Evolutionary conservation across 148 eudicot species (phyloP).

Genomic region (Rheum nobile): DNA sequence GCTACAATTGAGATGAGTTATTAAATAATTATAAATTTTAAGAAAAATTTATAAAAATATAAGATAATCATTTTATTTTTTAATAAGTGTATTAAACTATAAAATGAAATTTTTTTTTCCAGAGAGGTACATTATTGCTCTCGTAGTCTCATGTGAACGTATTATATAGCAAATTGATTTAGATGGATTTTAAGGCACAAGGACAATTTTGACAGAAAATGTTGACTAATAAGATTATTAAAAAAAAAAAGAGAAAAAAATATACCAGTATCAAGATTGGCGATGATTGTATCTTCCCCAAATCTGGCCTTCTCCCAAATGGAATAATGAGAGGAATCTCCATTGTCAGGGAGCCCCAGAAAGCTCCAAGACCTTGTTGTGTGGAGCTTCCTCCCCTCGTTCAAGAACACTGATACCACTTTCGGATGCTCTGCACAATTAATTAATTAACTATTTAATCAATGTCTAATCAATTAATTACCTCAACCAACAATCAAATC

Average conservation of each 20-base stretch:
- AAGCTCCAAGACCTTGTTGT: constrained; percentile 75
- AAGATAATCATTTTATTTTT: too few relatives aligned
- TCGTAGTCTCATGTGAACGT: too few relatives aligned
- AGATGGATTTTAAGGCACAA: not conserved
- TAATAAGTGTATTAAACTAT: too few relatives aligned
- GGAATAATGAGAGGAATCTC: constrained; percentile 11
- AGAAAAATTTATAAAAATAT: too few relatives aligned
- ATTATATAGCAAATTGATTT: too few relatives aligned
- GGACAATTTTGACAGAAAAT: not conserved
- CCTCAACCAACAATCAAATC: too few relatives aligned
- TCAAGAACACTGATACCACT: constrained; percentile 48
- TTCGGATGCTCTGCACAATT: constrained; percentile 34
- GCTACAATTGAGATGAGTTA: too few relatives aligned
- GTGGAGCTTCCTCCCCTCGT: constrained; percentile 34
- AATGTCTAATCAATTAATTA: not conserved
- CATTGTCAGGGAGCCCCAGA: constrained; percentile 21
- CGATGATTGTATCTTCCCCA: constrained; percentile 64
- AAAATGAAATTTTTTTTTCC: too few relatives aligned
- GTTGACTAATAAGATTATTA: not conserved
- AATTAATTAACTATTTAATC: not conserved
- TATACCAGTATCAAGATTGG: constrained; percentile 58
- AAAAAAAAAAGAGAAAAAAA: not conserved
- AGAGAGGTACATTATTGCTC: too few relatives aligned
- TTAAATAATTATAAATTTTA: too few relatives aligned
- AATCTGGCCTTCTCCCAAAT: constrained; percentile 33